A percentile compares a stretch with the other conserved stretches of the same genome.
Evolutionary conservation across 495 filamentous ascomycete species (phyloP).

Genomic region (Parathielavia appendiculata): DNA sequence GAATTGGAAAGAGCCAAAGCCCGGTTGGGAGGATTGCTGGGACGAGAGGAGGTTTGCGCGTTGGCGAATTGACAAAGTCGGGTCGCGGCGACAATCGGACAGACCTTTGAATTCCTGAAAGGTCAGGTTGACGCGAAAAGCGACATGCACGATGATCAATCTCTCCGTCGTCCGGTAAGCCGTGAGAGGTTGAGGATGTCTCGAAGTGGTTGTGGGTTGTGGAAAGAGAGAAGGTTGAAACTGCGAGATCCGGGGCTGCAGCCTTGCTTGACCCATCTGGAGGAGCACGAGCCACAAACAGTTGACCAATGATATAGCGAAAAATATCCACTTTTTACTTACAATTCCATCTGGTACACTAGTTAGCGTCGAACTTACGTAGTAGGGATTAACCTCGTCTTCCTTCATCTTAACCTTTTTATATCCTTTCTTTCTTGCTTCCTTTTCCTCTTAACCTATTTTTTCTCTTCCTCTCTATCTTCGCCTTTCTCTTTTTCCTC

Average conservation of each 20-base stretch:
- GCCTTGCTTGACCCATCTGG: slow-evolving; percentile 18
- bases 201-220: slow-evolving; percentile 28
- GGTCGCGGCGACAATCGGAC: neutral
- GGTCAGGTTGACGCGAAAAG: slow-evolving; percentile 13
- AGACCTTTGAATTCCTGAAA: neutral
- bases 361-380: too few species aligned
- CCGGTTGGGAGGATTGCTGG: neutral
- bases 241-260: slow-evolving; percentile 20
- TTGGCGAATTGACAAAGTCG: slow-evolving; percentile 1
- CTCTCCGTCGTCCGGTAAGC: slow-evolving; percentile 6
- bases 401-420: too few species aligned
- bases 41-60: neutral
- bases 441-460: too few species aligned
- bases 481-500: too few species aligned
- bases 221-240: slow-evolving; percentile 32
- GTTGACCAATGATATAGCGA: neutral
- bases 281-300: neutral
- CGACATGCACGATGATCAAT: neutral
- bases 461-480: too few species aligned
- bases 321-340: neutral
- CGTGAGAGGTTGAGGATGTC: slow-evolving; percentile 19
- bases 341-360: too few species aligned
- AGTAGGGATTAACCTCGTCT: too few species aligned
- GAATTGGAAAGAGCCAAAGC: neutral
- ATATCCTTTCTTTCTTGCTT: too few species aligned